These are phyloP conservation scores for Artomyces pyxidatus DNA, from an alignment of 768 basidiomycete genomes.

Conservation along the genomic window DNA sequence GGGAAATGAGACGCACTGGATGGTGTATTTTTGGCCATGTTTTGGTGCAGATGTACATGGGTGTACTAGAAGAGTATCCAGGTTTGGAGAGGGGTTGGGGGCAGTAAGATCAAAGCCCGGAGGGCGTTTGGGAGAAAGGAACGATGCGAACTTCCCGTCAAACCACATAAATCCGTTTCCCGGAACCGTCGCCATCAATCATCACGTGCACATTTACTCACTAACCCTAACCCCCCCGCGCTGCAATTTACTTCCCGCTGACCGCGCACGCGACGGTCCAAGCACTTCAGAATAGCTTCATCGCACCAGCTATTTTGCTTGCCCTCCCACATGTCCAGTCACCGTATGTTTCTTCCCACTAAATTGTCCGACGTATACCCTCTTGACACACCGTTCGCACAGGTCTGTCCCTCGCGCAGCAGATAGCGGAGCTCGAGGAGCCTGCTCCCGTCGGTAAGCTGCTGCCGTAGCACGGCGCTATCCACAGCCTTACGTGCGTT, in stretches of 20 bases:
- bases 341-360: conserved; percentile 17
- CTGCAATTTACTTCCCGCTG: no score
- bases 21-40: conserved; percentile 34
- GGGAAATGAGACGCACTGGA: conserved; percentile 24
- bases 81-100: conserved; percentile 24
- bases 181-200: background rate
- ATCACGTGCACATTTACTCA: conserved; percentile 5
- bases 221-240: conserved; percentile 14
- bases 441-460: conserved; percentile 60
- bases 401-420: conserved; percentile 64
- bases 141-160: background rate
- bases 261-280: background rate
- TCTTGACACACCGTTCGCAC: conserved; percentile 3
- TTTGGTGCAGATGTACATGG: conserved; percentile 34
- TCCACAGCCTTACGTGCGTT: background rate
- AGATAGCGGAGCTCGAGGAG: conserved; percentile 74
- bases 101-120: conserved; percentile 9
- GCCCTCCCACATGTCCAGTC: conserved; percentile 5
- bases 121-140: conserved; percentile 11
- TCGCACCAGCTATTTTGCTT: background rate
- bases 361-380: background rate
- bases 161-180: background rate
- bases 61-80: conserved; percentile 31
- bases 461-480: no score
- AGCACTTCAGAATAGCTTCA: background rate